phyloP scores from a whole-genome alignment of 2,329 filamentous ascomycete genomes.

The Aspergillus japonicus region DNA sequence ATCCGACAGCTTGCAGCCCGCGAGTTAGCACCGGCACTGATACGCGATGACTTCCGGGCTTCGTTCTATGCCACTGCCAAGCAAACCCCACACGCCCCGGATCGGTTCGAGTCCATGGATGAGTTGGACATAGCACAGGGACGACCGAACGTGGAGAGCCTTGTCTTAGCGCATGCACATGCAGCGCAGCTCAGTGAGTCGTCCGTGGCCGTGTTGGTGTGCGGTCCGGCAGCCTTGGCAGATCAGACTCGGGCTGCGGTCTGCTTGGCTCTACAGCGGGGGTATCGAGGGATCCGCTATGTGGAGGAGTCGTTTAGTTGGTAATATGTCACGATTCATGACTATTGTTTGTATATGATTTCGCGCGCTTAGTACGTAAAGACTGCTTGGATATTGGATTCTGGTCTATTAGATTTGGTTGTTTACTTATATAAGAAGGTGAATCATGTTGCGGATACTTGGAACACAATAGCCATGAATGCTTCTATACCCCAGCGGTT shows the following conservation, averaged over 20 bases:
- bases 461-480: no score
- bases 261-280: conserved; percentile 35
- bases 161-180: conserved; percentile 35
- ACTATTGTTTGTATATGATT: not conserved
- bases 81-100: not conserved
- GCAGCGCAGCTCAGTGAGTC: conserved; percentile 27
- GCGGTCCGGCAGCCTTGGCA: conserved; percentile 48
- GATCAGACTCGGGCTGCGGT: conserved; percentile 45
- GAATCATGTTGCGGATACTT: no score
- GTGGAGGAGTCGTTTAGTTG: conserved; percentile 49
- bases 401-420: no score
- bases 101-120: not conserved
- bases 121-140: conserved; percentile 18
- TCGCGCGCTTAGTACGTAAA: no score
- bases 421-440: no score
- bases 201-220: conserved; percentile 43
- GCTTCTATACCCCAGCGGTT: no score
- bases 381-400: no score
- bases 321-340: conserved; percentile 14
- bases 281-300: conserved; percentile 40
- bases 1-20: conserved; percentile 26
- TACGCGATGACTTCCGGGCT: conserved; percentile 30
- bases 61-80: conserved; percentile 31
- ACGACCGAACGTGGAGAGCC: conserved; percentile 39
- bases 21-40: conserved; percentile 29